These are phyloP conservation scores for Ustilago tritici DNA, from an alignment of 1,284 basidiomycete genomes.

Conservation along the genomic window DNA sequence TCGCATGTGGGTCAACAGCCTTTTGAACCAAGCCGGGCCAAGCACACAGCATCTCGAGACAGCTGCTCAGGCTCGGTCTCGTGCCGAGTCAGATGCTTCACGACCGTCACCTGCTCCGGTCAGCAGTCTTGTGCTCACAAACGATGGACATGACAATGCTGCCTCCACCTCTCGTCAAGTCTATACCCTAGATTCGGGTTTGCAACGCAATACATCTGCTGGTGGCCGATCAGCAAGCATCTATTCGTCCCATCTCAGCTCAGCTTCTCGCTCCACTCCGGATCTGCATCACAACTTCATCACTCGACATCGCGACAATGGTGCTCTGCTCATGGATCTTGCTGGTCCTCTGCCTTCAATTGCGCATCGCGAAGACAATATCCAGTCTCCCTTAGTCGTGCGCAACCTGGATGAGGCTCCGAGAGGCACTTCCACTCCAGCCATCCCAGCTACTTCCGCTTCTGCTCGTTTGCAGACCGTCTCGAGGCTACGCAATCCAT, in stretches of 20 bases:
- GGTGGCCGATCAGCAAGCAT: slow-evolving; percentile 25
- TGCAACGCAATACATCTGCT: slow-evolving; percentile 25
- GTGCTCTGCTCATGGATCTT: slow-evolving; percentile 35
- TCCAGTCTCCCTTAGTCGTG: slow-evolving; percentile 34
- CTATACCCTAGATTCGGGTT: slow-evolving; percentile 42
- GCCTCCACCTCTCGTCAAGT: slow-evolving; percentile 20
- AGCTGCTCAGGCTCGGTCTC: slow-evolving; percentile 28
- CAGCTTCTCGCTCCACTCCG: slow-evolving; percentile 43
- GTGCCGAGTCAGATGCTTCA: slow-evolving; percentile 28
- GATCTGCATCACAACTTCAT: slow-evolving; percentile 36
- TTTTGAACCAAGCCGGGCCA: slow-evolving; percentile 27
- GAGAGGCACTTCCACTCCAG: slow-evolving; percentile 44
- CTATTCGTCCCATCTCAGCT: slow-evolving; percentile 49
- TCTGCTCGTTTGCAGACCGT: slow-evolving; percentile 23
- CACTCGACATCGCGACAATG: slow-evolving; percentile 41
- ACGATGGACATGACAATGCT: not conserved
- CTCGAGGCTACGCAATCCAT: slow-evolving; percentile 35
- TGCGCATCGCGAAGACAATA: slow-evolving; percentile 8
- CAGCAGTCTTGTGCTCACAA: slow-evolving; percentile 34
- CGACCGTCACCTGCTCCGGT: slow-evolving; percentile 30
- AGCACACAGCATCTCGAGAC: slow-evolving; percentile 41
- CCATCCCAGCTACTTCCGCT: slow-evolving; percentile 26
- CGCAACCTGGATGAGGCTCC: slow-evolving; percentile 59
- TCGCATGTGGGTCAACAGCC: slow-evolving; percentile 51
- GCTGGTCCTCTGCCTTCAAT: slow-evolving; percentile 26